Evolutionary conservation across 2,329 filamentous ascomycete genomes (phyloP), one percentile per base, ranked within the genome.

Genomic region (Nigrograna mackinnonii): DNA sequence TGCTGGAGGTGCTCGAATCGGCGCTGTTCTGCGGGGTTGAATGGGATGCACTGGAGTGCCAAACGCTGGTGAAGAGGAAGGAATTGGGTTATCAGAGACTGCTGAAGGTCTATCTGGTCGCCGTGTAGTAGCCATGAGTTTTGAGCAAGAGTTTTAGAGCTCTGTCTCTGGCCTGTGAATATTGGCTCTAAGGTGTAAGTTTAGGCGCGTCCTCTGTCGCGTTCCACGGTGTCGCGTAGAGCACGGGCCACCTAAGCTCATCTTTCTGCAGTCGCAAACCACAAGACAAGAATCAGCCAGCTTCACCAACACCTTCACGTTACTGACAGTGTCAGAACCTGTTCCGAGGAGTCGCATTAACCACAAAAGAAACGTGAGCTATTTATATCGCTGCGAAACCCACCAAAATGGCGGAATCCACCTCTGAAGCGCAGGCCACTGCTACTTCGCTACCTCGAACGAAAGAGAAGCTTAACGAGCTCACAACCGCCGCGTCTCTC

Each of bases 21-120:
- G 64, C 20, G 68, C 63, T 26, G 62, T 67, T 37, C 63, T 54
- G 54, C 65, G 64, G 13, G 85, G 82, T 55, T 79, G 81, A 38
- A 94, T 80, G 33, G 91, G 88, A 65, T 94, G 87, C 32, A 84
- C 82, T 1, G 91, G 91, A 2, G 91, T 96, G 37, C 83, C 90
- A 70, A 96, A 96, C 30, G 87, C 90, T 6, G 91, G 90, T 16
- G 91, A 96, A 1, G 91, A 95, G 0, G 91, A 96, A 4, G 89
- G 89, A 47, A 94, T 84, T 31, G 80, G 79, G 37, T 87, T 84
- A 3, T 58, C 45, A 9, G 58, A 44, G 3, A 60, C 47, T n/a
- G 49, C 54, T 7, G 58, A 55, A 17, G 64, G 60, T 47, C 64
- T 61, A 4, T 61, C 62, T 30, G 58, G 52, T 39, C 62, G 54